Conservation (phyloP, 202 grass and related monocot species). For the Musa balbisiana region DNA sequence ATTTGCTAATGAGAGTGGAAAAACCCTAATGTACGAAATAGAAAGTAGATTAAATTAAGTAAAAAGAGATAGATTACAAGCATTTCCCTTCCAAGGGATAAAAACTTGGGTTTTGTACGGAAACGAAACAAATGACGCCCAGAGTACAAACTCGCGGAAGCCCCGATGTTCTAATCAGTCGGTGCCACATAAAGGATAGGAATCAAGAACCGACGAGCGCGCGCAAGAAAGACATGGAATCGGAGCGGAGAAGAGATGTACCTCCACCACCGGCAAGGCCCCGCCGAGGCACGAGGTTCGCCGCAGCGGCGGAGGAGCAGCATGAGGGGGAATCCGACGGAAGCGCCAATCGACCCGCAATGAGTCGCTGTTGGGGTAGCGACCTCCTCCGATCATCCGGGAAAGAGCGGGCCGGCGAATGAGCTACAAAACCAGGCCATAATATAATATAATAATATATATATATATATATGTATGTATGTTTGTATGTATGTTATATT, state of each 20-base stretch:
- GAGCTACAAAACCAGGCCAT: too few species aligned
- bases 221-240: background rate
- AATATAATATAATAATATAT: too few species aligned
- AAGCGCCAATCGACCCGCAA: conserved; percentile 2
- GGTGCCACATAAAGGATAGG: background rate
- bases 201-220: background rate
- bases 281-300: background rate
- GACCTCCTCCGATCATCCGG: too few species aligned
- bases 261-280: background rate
- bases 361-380: background rate
- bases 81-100: too few species aligned
- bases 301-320: background rate
- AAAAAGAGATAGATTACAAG: too few species aligned
- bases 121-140: background rate
- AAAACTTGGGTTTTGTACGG: background rate
- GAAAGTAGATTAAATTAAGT: too few species aligned
- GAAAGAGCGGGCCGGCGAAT: too few species aligned
- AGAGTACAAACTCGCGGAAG: background rate
- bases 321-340: background rate
- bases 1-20: too few species aligned
- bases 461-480: too few species aligned
- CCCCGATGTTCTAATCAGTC: background rate
- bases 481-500: too few species aligned
- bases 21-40: too few species aligned
- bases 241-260: background rate